Evolutionary conservation across 805 yeast genomes (phyloP), one percentile per base, ranked within the genome.

Genomic region (Saturnispora serradocipensis): DNA sequence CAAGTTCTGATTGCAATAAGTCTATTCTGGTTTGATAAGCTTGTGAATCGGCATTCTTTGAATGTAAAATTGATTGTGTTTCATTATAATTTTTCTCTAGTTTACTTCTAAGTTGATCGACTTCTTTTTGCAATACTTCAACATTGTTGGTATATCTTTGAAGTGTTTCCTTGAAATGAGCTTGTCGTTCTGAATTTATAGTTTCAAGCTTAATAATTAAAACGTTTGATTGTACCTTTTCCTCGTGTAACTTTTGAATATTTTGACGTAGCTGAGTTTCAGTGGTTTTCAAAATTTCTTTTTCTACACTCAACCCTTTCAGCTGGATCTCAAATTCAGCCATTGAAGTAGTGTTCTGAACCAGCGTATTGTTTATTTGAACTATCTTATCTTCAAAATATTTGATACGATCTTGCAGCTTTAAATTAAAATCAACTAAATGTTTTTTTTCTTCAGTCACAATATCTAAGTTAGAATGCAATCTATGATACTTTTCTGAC

Each of bases 11-110:
- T 48, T 74, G 70, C 32, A 85, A 65, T 18, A 74, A 69, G 51
- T 82, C 85, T 38, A 84, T 75, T 61, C 82, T 82, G 45, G 76
- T 79, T 69, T 84, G 76, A 66, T 73, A 72, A 49, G 81, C 76
- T 47, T 71, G 74, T 40, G 79, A 69, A 45, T 81, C 80, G 25
- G 74, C 61, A 54, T 84, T 88, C 54, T 73, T 80, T 5, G 82
- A 71, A 28, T 77, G 70, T n/a, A 77, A 61, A 16, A 72, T 59
- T 8, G 76, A 72, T 51, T 74, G 74, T 43, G 81, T 71, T 56
- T 85, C 90, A 52, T 73, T 67, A 25, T 64, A 64, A 44, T 72
- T 75, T 24, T 75, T 72, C 2, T 70, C 72, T 35, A 83, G 65
- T 53, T 72, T 77, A 5, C 70, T 67, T 58, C 76, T 78, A 36